These are phyloP conservation scores for Suillus variegatus DNA, from an alignment of 768 basidiomycete genomes.

Conservation along the genomic window DNA sequence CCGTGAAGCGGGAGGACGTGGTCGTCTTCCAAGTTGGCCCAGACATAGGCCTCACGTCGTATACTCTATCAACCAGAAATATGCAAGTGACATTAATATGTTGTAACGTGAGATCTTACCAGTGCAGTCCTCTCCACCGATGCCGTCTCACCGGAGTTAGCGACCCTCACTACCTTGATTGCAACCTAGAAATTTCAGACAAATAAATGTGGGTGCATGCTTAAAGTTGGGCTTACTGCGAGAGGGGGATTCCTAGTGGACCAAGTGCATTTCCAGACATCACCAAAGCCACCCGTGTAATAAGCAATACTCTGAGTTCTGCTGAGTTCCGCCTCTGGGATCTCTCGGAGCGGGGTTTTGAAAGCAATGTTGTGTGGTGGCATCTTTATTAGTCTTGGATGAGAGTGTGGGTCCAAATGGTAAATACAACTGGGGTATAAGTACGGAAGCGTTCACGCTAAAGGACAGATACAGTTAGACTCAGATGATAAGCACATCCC, in stretches of 20 bases:
- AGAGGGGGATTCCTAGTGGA: too few species aligned
- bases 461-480: not conserved
- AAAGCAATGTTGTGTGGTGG: not conserved
- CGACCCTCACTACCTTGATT: not conserved
- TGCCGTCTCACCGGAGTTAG: not conserved
- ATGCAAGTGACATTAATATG: not conserved
- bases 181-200: not conserved
- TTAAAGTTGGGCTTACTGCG: not conserved
- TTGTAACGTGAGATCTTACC: not conserved
- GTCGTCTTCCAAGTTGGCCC: slow-evolving; percentile 27
- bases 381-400: not conserved
- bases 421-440: not conserved
- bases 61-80: slow-evolving; percentile 20
- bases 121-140: not conserved
- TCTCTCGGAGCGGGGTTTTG: not conserved
- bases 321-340: not conserved
- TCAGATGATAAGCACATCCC: not conserved
- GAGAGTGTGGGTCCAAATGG: not conserved
- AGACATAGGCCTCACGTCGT: slow-evolving; percentile 30
- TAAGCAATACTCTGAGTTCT: not conserved
- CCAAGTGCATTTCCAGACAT: not conserved
- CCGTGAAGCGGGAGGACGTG: slow-evolving; percentile 36
- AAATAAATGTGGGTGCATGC: not conserved
- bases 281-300: not conserved
- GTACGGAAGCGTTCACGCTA: not conserved